These are phyloP conservation scores for Lobosporangium transversale DNA, from an alignment of 192 early-diverging fungal species.

Conservation along the genomic window DNA sequence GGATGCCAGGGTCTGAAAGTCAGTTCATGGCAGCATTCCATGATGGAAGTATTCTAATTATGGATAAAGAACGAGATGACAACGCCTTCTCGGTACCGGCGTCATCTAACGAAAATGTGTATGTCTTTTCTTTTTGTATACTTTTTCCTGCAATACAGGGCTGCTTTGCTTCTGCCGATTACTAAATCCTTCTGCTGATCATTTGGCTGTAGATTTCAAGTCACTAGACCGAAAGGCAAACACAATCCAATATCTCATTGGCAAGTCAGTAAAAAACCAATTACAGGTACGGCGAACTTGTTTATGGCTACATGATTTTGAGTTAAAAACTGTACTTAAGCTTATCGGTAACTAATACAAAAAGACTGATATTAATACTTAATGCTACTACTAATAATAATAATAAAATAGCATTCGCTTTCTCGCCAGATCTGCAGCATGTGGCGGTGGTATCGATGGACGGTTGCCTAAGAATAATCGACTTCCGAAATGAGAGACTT, in stretches of 20 bases:
- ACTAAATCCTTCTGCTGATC: no score
- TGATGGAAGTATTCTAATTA: conserved; percentile 85
- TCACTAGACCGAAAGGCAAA: conserved; percentile 72
- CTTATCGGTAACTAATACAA: not conserved
- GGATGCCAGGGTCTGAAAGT: conserved; percentile 88
- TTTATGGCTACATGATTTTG: not conserved
- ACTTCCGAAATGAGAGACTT: conserved; percentile 77
- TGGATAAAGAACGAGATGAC: conserved; percentile 92
- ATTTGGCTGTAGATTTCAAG: conserved; percentile 53
- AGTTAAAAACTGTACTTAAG: not conserved
- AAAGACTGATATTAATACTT: not conserved
- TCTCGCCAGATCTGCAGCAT: conserved; percentile 85
- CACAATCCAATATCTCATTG: conserved; percentile 87
- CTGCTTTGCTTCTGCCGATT: no score
- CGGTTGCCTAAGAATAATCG: conserved; percentile 80
- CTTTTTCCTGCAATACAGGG: no score
- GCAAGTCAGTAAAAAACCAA: conserved; percentile 73
- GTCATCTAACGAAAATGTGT: conserved; percentile 44
- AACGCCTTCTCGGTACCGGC: conserved; percentile 53
- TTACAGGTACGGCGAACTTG: conserved; percentile 65
- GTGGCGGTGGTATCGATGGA: conserved; percentile 85
- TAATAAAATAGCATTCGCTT: conserved; percentile 68
- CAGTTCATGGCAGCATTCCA: conserved; percentile 86
- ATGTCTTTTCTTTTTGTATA: not conserved
- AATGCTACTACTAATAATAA: not conserved